These are phyloP conservation scores for Sphaerulina populicola DNA, from an alignment of 2,329 filamentous ascomycete genomes.

Conservation along the genomic window DNA sequence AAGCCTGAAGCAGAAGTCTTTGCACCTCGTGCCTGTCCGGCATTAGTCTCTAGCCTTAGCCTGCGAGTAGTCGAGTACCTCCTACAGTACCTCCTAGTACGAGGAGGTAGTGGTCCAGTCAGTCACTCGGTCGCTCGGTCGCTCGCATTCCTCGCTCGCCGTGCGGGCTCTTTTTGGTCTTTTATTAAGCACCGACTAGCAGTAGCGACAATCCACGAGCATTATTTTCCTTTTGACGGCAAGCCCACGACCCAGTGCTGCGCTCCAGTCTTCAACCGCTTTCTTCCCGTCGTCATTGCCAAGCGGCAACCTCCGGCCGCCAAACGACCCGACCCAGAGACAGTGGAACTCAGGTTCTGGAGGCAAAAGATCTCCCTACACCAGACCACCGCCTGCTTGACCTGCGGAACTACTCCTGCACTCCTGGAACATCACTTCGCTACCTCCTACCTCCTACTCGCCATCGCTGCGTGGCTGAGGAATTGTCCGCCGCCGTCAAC, in stretches of 20 bases:
- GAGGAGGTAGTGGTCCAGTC: too few species aligned
- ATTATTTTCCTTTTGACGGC: background rate
- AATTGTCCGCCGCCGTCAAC: background rate
- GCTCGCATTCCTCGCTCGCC: background rate
- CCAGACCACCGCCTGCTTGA: background rate
- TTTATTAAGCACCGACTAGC: background rate
- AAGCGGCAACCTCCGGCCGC: background rate
- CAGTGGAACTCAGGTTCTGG: background rate
- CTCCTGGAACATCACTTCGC: background rate
- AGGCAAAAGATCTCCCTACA: conserved; percentile 1
- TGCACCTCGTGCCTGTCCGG: background rate
- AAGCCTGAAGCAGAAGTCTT: background rate
- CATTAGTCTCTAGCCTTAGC: too few species aligned
- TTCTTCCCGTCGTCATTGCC: background rate
- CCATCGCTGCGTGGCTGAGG: background rate
- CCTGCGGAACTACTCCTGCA: background rate
- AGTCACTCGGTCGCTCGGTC: background rate
- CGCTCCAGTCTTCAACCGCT: background rate
- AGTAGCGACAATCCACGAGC: background rate
- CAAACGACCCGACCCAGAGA: background rate
- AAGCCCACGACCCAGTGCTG: background rate
- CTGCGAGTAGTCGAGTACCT: too few species aligned
- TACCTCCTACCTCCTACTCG: background rate
- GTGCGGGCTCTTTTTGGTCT: background rate
- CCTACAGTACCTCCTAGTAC: too few species aligned